Conservation (phyloP, 2,329 filamentous ascomycete genomes). For the Claviceps sp. region DNA sequence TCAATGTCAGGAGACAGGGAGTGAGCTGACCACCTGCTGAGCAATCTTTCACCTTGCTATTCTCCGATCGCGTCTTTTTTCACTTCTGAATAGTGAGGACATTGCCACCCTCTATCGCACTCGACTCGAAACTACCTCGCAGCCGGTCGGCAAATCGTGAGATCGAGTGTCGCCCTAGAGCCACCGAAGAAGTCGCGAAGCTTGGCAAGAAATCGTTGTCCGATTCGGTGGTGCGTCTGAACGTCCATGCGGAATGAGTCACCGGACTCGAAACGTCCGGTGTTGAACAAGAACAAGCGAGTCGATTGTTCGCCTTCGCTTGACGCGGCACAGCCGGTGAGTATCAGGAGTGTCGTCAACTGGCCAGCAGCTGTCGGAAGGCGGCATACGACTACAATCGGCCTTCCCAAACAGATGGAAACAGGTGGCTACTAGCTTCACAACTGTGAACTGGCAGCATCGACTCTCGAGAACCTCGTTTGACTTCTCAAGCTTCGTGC, state of each 20-base stretch:
- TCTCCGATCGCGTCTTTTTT: not conserved
- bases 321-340: slow-evolving; percentile 1
- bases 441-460: slow-evolving; percentile 4
- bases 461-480: not conserved
- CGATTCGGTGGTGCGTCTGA: not conserved
- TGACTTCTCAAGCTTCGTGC: not conserved
- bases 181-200: not conserved
- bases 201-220: too few species aligned
- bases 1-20: not conserved
- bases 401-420: not conserved
- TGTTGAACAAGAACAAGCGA: not conserved
- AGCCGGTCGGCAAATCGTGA: not conserved
- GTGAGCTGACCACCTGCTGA: not conserved
- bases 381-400: not conserved
- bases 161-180: too few species aligned
- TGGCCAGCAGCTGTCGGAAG: slow-evolving; percentile 2
- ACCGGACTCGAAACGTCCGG: not conserved
- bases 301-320: not conserved
- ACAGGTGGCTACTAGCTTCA: slow-evolving; percentile 3
- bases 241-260: not conserved
- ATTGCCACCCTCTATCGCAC: not conserved
- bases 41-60: not conserved
- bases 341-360: not conserved
- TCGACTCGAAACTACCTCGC: not conserved
- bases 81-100: not conserved